These are phyloP conservation scores for Pythium insidiosum DNA, from an alignment of 352 stramenopile genomes.

Conservation along the genomic window DNA sequence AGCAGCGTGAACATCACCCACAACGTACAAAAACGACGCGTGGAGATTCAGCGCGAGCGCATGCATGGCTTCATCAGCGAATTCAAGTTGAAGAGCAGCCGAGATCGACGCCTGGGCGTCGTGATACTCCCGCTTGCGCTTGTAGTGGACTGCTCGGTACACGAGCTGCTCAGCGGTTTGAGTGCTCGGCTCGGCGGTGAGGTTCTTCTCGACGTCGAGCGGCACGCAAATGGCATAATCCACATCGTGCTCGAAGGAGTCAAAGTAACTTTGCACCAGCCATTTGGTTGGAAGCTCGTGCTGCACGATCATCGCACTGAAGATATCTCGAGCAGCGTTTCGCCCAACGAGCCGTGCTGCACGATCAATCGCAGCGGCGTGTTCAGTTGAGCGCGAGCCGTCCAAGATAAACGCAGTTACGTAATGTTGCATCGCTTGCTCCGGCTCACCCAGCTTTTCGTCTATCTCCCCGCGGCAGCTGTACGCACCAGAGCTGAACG, in stretches of 20 bases:
- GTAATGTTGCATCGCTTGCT: slow-evolving; percentile 77
- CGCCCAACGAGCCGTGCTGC: slow-evolving; percentile 58
- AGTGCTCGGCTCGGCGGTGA: slow-evolving; percentile 20
- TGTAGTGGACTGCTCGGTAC: slow-evolving; percentile 57
- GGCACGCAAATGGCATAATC: slow-evolving; percentile 50
- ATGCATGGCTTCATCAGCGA: slow-evolving; percentile 28
- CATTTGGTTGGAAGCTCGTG: slow-evolving; percentile 69
- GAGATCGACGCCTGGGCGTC: slow-evolving; percentile 40
- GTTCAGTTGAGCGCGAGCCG: slow-evolving; percentile 57
- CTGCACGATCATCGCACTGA: slow-evolving; percentile 57
- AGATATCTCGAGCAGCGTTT: slow-evolving; percentile 55
- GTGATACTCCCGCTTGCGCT: slow-evolving; percentile 46
- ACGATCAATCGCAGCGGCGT: slow-evolving; percentile 66
- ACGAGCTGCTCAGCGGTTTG: slow-evolving; percentile 48
- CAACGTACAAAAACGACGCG: slow-evolving; percentile 76
- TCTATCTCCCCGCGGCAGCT: slow-evolving; percentile 56
- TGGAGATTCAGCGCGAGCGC: slow-evolving; percentile 69
- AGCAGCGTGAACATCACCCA: slow-evolving; percentile 63
- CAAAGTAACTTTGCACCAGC: slow-evolving; percentile 83
- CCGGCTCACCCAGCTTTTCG: slow-evolving; percentile 33
- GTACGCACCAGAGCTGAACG: slow-evolving; percentile 64
- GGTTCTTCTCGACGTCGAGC: slow-evolving; percentile 56
- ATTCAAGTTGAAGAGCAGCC: slow-evolving; percentile 24
- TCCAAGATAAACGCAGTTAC: slow-evolving; percentile 80
- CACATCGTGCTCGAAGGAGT: slow-evolving; percentile 73